A percentile compares a stretch with the other conserved stretches of the same genome.
Evolutionary conservation across 352 stramenopile species (phyloP).

Genomic region (Aphanomyces invadans): DNA sequence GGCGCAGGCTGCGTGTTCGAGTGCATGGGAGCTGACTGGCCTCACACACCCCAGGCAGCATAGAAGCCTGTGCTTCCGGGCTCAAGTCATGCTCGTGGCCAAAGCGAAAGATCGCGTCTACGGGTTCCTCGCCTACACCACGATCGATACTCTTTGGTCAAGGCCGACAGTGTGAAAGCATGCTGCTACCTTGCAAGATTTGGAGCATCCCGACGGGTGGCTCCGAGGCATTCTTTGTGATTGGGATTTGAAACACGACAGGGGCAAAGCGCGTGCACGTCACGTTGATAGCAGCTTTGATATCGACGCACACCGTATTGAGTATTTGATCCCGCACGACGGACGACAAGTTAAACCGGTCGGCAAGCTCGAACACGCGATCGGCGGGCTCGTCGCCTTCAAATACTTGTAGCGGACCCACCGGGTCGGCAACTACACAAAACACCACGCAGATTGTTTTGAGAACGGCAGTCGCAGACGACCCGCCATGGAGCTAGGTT

Average conservation of each 20-base stretch:
- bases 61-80: slow-evolving; percentile 46
- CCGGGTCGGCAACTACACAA: slow-evolving; percentile 22
- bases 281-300: slow-evolving; percentile 29
- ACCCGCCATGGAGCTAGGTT: no score
- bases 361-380: slow-evolving; percentile 56
- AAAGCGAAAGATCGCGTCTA: slow-evolving; percentile 64
- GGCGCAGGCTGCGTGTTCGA: slow-evolving; percentile 43
- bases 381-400: slow-evolving; percentile 70
- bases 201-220: slow-evolving; percentile 48
- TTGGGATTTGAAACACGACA: slow-evolving; percentile 47
- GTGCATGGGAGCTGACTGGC: slow-evolving; percentile 45
- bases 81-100: slow-evolving; percentile 58
- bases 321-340: slow-evolving; percentile 38
- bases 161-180: no score
- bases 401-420: slow-evolving; percentile 50
- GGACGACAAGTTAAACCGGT: slow-evolving; percentile 37
- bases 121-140: slow-evolving; percentile 45
- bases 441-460: no score
- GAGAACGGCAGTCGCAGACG: no score
- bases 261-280: slow-evolving; percentile 52
- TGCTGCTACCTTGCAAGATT: slow-evolving; percentile 35
- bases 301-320: slow-evolving; percentile 39
- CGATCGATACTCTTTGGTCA: no score
- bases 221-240: slow-evolving; percentile 48
- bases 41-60: slow-evolving; percentile 47